Base-by-base conservation (phyloP, 148 eudicot species). In the Cornus florida region DNA sequence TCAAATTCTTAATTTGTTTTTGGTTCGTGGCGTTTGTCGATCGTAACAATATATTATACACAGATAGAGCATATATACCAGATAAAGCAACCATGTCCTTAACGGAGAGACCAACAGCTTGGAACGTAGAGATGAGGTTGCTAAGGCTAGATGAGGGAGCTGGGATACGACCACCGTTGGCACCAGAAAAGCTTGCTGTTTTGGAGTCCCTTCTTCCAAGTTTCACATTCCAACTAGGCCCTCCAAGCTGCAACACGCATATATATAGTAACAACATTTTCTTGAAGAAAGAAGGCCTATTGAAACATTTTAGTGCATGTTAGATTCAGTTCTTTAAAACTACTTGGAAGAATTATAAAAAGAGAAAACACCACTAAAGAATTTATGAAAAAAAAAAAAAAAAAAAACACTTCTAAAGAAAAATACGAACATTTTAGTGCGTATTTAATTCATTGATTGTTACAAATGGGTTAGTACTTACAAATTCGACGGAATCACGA, bases 51-150 rank as follows among this genome's bases (percentile, higher is more conserved):
- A 57, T 13, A 17, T 57, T 57, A 57, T 57, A 17, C 13, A 17
- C 13, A 17, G 11, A 17, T 11, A 50, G 75, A 23, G 6, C 59
- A 53, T 16, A 53, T 62, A 20, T 81, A 90, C 94, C 94, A 28
- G 94, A 89, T 65, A 91, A 77, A 65, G 89, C 91, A 73, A 91
- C 92, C 84, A 91, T 73, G 79, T 91, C 94, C 39, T 78, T 84
- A 74, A 88, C 69, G 35, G 92, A 89, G n/a, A 91, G 89, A 53
- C 94, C 94, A 28, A 50, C 79, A 70, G 87, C 75, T 53, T 79
- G 76, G 82, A 91, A 91, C 59, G 86, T 78, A 19, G 87, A 82
- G 28, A 86, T 60, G 57, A 91, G 92, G 72, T 71, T 78, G 31
- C 71, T 86, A 8, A 89, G 90, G 80, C 80, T 86, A 3, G 90